These are phyloP conservation scores for Oryza coarctata DNA, from an alignment of 176 grass and related monocot species.

Conservation along the genomic window DNA sequence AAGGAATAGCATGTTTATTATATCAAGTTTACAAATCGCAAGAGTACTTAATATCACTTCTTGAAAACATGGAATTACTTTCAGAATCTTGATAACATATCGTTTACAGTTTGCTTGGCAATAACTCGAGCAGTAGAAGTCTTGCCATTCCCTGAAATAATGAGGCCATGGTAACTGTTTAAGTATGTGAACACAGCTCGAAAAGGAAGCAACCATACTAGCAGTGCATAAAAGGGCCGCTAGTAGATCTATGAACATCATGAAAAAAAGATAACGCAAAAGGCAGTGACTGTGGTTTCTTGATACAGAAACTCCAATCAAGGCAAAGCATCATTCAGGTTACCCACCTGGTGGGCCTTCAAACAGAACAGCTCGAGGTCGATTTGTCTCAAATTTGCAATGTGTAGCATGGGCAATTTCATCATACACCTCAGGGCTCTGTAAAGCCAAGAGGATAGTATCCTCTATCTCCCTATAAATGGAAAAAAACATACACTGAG, in stretches of 20 bases:
- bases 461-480: conserved; percentile 93
- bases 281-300: not conserved
- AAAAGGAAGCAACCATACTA: not conserved
- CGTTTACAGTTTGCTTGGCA: conserved; percentile 90
- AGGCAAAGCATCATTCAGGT: not conserved
- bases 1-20: conserved; percentile 5
- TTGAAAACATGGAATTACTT: conserved; percentile 1
- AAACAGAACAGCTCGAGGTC: conserved; percentile 88
- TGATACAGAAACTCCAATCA: not conserved
- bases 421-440: conserved; percentile 92
- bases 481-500: conserved; percentile 5
- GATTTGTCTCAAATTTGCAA: conserved; percentile 87
- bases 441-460: conserved; percentile 84
- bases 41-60: not conserved
- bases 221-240: not conserved
- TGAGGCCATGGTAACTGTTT: not conserved
- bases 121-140: conserved; percentile 95
- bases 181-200: not conserved
- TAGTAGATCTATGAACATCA: not conserved
- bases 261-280: not conserved
- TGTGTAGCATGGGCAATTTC: conserved; percentile 80
- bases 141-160: conserved; percentile 75
- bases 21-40: conserved; percentile 15
- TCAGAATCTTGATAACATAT: conserved; percentile 13
- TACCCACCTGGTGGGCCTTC: conserved; percentile 89